Base-by-base conservation (phyloP, 768 basidiomycete species). In the Pholiota molesta region DNA sequence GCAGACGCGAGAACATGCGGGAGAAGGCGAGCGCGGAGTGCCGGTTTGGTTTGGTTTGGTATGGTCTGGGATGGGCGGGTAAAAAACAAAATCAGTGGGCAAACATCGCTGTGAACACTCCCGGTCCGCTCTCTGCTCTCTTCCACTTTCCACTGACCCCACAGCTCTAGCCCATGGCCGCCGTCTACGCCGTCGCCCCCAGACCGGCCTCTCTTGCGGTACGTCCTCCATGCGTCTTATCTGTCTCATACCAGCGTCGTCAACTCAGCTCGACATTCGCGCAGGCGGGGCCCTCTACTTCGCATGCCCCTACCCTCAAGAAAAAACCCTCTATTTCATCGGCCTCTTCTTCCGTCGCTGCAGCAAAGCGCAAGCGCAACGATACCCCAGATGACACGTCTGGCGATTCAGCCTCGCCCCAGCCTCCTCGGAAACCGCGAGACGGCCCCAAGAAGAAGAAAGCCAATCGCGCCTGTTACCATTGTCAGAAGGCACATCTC, bases 401-500 rank as follows among this genome's bases (percentile, higher is more conserved):
- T 64, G 72, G 77, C 49, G 81, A 83, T 66, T 78, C 83, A 5
- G 69, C 80, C 51, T 73, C 78, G 19, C 35, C 75, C 68, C 67
- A 66, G 44, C 74, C 72, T 13, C 74, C 76, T 8, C 80, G 83
- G 66, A 90, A 88, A 68, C 79, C 79, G 72, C 84, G 86, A 72
- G 89, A 91, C 58, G 87, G 87, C 1, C 91, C 90, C 33, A 94
- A 92, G 85, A 96, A 95, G 85, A 96, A 95, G 83, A 95, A 96
- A 76, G 94, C 95, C 0, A 92, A 86, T 68, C 86, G 95, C 52
- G 97, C 97, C 52, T 99, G 97, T 73, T 90, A 92, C 64, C 92
- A 94, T 68, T 99, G 97, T 74, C 96, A 98, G 77, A 97, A 95
- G 74, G 95, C 95, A 2, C 97, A 99, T 75, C 80, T 99, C 66